These are phyloP conservation scores for Exophiala lecanii-corni DNA, from an alignment of 2,329 filamentous ascomycete species.

Conservation along the genomic window DNA sequence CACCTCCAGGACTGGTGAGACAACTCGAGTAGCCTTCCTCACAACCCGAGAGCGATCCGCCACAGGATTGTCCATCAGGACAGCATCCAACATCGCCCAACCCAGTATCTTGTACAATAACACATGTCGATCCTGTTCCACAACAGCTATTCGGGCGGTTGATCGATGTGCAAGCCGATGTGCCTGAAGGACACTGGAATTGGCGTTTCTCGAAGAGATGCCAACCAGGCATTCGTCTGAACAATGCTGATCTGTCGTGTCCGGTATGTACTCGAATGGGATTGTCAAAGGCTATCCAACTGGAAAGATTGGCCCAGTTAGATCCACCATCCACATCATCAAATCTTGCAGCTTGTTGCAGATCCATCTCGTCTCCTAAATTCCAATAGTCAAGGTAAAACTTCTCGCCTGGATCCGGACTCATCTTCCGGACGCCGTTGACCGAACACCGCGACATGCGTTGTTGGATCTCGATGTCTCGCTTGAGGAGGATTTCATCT, in stretches of 20 bases:
- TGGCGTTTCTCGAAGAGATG: slow-evolving; percentile 34
- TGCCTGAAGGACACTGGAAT: slow-evolving; percentile 56
- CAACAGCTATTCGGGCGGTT: slow-evolving; percentile 57
- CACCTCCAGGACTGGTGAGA: slow-evolving; percentile 51
- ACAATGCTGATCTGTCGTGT: slow-evolving; percentile 5
- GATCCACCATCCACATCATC: neutral
- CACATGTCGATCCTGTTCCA: slow-evolving; percentile 48
- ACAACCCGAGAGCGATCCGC: slow-evolving; percentile 48
- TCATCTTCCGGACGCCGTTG: slow-evolving; percentile 42
- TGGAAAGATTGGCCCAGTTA: slow-evolving; percentile 5
- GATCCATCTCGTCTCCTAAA: slow-evolving; percentile 25
- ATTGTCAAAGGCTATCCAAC: slow-evolving; percentile 9
- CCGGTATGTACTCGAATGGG: slow-evolving; percentile 11
- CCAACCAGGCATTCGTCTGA: slow-evolving; percentile 10
- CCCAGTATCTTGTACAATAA: slow-evolving; percentile 49
- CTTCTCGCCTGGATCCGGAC: slow-evolving; percentile 43
- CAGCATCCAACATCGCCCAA: slow-evolving; percentile 59
- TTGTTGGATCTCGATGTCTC: slow-evolving; percentile 30
- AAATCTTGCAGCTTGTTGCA: neutral
- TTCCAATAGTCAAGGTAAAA: slow-evolving; percentile 45
- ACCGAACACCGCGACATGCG: slow-evolving; percentile 28
- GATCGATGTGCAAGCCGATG: slow-evolving; percentile 51
- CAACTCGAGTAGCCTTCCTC: slow-evolving; percentile 52
- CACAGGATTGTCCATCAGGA: slow-evolving; percentile 49
- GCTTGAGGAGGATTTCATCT: slow-evolving; percentile 24